Conservation (phyloP, 768 basidiomycete genomes). For the Leccinum ochraceum region DNA sequence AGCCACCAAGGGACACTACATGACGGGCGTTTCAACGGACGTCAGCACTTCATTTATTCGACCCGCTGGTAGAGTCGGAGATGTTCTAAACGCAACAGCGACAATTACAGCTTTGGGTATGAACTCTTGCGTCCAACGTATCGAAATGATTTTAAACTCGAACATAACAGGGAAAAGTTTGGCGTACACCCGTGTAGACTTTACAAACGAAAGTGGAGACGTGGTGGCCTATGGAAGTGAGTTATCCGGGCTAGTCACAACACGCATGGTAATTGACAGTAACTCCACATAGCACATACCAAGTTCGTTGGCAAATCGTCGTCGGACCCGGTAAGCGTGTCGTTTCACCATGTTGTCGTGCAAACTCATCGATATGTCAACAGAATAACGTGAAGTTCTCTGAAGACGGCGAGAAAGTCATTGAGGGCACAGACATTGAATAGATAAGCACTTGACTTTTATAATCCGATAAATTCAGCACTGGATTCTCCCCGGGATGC, state of each 20-base stretch:
- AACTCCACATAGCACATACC: conserved; percentile 62
- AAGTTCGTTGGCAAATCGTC: conserved; percentile 79
- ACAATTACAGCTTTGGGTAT: conserved; percentile 70
- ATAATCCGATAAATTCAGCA: background rate
- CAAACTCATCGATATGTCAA: background rate
- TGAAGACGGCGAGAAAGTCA: conserved; percentile 68
- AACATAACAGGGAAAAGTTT: conserved; percentile 63
- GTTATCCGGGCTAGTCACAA: conserved; percentile 27
- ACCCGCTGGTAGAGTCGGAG: conserved; percentile 72
- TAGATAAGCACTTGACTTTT: conserved; percentile 4
- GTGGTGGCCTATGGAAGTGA: conserved; percentile 81
- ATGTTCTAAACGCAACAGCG: conserved; percentile 63
- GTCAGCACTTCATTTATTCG: conserved; percentile 77
- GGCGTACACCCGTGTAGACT: conserved; percentile 82
- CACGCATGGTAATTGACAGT: background rate
- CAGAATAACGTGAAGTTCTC: conserved; percentile 80
- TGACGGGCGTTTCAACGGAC: conserved; percentile 89
- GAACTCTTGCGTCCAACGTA: background rate
- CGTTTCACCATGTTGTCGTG: background rate
- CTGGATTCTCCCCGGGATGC: background rate
- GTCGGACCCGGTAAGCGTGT: conserved; percentile 39
- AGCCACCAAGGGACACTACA: conserved; percentile 76
- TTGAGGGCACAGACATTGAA: conserved; percentile 48
- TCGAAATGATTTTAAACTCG: background rate
- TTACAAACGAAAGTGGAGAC: conserved; percentile 61